Evolutionary conservation across 805 yeast genomes (phyloP).

Genomic region (Yamadazyma laniorum): DNA sequence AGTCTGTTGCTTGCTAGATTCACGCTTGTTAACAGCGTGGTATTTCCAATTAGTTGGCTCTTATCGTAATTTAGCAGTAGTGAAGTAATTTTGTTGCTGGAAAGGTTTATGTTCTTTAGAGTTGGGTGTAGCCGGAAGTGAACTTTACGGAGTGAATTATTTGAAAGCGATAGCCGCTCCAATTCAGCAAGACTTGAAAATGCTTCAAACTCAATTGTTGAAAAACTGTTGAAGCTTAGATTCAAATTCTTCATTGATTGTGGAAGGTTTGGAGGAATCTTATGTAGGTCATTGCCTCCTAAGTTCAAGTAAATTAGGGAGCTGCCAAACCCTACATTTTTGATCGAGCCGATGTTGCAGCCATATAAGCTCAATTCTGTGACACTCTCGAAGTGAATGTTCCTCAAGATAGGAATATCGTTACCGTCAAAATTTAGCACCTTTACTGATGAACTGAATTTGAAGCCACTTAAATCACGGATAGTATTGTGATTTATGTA

Average conservation of each 20-base stretch:
- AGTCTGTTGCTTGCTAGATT: slow-evolving; percentile 17
- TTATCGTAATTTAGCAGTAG: slow-evolving; percentile 10
- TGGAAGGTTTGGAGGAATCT: slow-evolving; percentile 11
- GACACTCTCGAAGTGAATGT: slow-evolving; percentile 10
- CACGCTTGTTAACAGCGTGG: slow-evolving; percentile 12
- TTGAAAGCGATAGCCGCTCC: slow-evolving; percentile 13
- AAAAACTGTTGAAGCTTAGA: slow-evolving; percentile 12
- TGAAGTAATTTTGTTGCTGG: slow-evolving; percentile 12
- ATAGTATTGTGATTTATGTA: slow-evolving; percentile 18
- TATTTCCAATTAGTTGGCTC: slow-evolving; percentile 1
- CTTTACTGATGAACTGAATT: slow-evolving; percentile 13
- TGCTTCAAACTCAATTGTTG: slow-evolving; percentile 3
- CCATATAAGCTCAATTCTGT: slow-evolving; percentile 20
- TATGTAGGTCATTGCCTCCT: slow-evolving; percentile 14
- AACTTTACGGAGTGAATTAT: slow-evolving; percentile 10
- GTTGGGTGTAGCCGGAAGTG: slow-evolving; percentile 2
- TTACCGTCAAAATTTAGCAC: slow-evolving; percentile 20
- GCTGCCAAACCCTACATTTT: slow-evolving; percentile 7
- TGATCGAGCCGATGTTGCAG: slow-evolving; percentile 14
- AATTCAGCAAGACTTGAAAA: slow-evolving; percentile 11
- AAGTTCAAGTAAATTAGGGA: slow-evolving; percentile 12
- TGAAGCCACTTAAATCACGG: slow-evolving; percentile 13
- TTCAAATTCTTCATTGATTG: slow-evolving; percentile 9
- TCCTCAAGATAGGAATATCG: slow-evolving; percentile 8
- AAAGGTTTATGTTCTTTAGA: slow-evolving; percentile 15